Percentiles rank a stretch among this genome's conserved stretches.
Evolutionary conservation across 139 green algal genomes (phyloP).

Genomic region (Bryopsis sp.): DNA sequence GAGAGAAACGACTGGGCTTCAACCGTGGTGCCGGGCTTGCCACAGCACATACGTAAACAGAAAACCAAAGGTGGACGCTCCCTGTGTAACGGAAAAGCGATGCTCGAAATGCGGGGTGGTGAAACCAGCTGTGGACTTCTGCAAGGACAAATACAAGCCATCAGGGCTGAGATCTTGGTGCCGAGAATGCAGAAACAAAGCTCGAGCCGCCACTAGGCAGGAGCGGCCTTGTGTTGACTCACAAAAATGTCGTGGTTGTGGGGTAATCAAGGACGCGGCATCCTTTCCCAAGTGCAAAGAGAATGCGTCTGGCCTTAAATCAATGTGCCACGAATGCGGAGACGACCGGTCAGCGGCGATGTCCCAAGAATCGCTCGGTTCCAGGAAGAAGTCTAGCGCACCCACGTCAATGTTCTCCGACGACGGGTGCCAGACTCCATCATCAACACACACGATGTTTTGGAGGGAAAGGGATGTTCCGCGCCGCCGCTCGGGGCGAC

Average conservation of each 20-base stretch:
- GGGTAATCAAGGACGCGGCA: not conserved
- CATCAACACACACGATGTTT: too few species aligned
- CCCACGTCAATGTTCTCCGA: too few species aligned
- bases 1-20: not conserved
- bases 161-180: not conserved
- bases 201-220: not conserved
- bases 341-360: not conserved
- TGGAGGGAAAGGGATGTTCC: too few species aligned
- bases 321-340: not conserved
- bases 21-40: not conserved
- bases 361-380: too few species aligned
- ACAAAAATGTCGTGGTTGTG: not conserved
- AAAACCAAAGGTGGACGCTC: not conserved
- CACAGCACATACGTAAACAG: not conserved
- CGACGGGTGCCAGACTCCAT: too few species aligned
- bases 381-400: too few species aligned
- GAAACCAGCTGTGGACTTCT: not conserved
- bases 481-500: too few species aligned
- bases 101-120: not conserved
- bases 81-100: not conserved
- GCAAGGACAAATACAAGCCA: constrained; percentile 4
- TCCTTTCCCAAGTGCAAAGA: not conserved
- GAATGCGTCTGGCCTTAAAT: constrained; percentile 1
- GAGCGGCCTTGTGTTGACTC: not conserved
- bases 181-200: not conserved